phyloP scores from a whole-genome alignment of 1,139 yeast species.

The Tardiomyces depauwii region DNA sequence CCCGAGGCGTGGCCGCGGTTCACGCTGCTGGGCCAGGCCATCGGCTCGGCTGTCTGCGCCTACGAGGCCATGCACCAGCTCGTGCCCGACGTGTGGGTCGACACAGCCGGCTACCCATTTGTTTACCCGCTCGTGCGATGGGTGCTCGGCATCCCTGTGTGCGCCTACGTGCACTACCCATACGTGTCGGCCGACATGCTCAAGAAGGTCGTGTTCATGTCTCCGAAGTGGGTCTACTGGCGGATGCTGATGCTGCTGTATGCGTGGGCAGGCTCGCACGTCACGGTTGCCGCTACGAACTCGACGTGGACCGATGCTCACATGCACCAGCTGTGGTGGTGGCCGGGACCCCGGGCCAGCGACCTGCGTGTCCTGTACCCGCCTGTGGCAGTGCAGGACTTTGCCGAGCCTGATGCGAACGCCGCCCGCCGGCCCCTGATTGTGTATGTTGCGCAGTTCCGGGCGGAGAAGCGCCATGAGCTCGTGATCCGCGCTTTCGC shows the following conservation, averaged over 20 bases:
- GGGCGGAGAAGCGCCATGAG: slow-evolving; percentile 89
- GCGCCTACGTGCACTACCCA: slow-evolving; percentile 91
- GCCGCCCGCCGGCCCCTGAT: slow-evolving; percentile 41
- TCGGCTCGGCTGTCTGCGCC: slow-evolving; percentile 62
- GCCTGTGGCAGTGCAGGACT: slow-evolving; percentile 65
- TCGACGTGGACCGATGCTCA: slow-evolving; percentile 90
- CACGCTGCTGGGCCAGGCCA: slow-evolving; percentile 78
- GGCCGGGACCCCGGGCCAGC: slow-evolving; percentile 15
- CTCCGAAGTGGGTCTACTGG: slow-evolving; percentile 65
- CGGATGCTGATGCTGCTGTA: slow-evolving; percentile 48
- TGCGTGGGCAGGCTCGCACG: slow-evolving; percentile 52
- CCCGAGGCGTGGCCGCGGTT: slow-evolving; percentile 65
- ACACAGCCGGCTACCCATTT: slow-evolving; percentile 92
- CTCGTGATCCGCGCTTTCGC: slow-evolving; percentile 56
- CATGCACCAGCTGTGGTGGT: slow-evolving; percentile 49
- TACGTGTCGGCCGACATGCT: slow-evolving; percentile 81
- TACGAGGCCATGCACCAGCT: slow-evolving; percentile 59
- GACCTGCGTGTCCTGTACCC: slow-evolving; percentile 58
- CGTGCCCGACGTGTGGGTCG: slow-evolving; percentile 86
- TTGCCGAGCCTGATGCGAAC: slow-evolving; percentile 20
- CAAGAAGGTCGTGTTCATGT: slow-evolving; percentile 16
- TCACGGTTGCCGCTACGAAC: slow-evolving; percentile 60
- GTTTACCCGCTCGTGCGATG: slow-evolving; percentile 52
- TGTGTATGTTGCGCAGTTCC: slow-evolving; percentile 81
- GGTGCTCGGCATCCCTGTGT: slow-evolving; percentile 56